A percentile compares a stretch with the other conserved stretches of the same genome.
Evolutionary conservation across 1,284 basidiomycete genomes (phyloP).

Genomic region (Papiliotrema flavescens): DNA sequence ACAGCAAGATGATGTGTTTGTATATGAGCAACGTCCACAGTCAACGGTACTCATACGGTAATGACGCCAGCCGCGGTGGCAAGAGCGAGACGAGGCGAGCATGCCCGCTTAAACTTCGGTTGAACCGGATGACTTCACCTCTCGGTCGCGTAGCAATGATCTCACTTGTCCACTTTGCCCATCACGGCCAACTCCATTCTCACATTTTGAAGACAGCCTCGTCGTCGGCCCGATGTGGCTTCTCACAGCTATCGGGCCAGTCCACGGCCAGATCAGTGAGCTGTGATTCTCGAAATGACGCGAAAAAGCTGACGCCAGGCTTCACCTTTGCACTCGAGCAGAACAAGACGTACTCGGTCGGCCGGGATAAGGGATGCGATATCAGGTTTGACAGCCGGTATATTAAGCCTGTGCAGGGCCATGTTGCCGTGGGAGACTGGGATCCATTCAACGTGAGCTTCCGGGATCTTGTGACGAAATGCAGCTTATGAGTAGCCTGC

Average conservation of each 20-base stretch:
- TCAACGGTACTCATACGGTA: no score
- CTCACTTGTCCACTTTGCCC: not conserved
- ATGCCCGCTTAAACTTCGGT: not conserved
- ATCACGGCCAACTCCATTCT: not conserved
- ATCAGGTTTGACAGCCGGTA: conserved; percentile 24
- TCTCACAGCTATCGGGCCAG: conserved; percentile 36
- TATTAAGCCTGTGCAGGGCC: conserved; percentile 30
- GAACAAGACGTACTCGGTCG: conserved; percentile 31
- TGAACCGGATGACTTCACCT: no score
- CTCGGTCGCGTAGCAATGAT: no score
- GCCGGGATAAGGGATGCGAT: conserved; percentile 29
- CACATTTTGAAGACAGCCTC: no score
- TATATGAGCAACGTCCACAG: no score
- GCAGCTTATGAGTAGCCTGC: conserved; percentile 3
- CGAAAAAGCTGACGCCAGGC: conserved; percentile 12
- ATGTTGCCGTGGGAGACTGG: conserved; percentile 35
- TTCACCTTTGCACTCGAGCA: conserved; percentile 42
- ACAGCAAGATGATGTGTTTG: no score
- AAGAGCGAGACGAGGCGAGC: not conserved
- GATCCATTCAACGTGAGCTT: conserved; percentile 29
- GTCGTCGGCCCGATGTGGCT: conserved; percentile 32
- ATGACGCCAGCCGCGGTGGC: no score
- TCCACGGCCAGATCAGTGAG: conserved; percentile 36
- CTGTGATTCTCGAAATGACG: not conserved
- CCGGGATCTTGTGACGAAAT: not conserved